phyloP scores from a whole-genome alignment of 2,329 filamentous ascomycete species.

The Fusarium albosuccineum region DNA sequence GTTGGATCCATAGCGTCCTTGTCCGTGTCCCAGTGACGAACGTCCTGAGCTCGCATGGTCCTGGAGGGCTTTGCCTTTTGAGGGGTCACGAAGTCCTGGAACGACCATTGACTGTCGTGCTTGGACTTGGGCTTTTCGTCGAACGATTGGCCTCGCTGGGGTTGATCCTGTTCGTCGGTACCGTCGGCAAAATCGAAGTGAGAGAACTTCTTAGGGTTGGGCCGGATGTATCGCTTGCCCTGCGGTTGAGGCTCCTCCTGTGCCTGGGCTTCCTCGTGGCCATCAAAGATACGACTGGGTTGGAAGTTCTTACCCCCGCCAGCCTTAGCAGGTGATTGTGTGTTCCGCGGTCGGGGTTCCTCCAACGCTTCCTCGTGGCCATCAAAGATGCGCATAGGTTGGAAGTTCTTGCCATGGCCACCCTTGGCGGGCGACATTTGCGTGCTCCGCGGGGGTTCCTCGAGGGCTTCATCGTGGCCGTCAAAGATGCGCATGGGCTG shows the following conservation, averaged over 20 bases:
- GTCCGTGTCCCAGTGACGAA: conserved; percentile 84
- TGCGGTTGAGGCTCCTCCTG: conserved; percentile 58
- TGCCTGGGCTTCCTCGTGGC: conserved; percentile 59
- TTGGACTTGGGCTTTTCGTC: conserved; percentile 67
- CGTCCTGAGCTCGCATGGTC: conserved; percentile 73
- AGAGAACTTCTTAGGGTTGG: conserved; percentile 82
- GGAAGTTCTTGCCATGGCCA: too few species aligned
- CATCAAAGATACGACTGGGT: conserved; percentile 74
- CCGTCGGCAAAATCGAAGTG: conserved; percentile 88
- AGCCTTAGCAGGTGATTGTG: conserved; percentile 23
- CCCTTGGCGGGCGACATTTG: too few species aligned
- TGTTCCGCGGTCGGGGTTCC: too few species aligned
- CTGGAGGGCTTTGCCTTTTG: conserved; percentile 76
- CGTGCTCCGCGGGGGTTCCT: too few species aligned
- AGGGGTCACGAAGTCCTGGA: conserved; percentile 88
- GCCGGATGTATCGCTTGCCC: conserved; percentile 66
- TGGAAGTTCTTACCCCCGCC: conserved; percentile 73
- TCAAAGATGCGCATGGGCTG: conserved; percentile 75
- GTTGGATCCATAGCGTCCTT: conserved; percentile 66
- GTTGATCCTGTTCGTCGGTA: conserved; percentile 63
- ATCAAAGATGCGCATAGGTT: too few species aligned
- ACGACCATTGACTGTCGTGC: conserved; percentile 84
- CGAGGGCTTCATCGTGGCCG: conserved; percentile 57
- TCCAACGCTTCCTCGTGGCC: conserved; percentile 52
- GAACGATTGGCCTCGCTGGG: conserved; percentile 56